Evolutionary conservation across 2,329 filamentous ascomycete genomes (phyloP), one percentile per base, ranked within the genome.

Genomic region (Calonectria fujianensis): DNA sequence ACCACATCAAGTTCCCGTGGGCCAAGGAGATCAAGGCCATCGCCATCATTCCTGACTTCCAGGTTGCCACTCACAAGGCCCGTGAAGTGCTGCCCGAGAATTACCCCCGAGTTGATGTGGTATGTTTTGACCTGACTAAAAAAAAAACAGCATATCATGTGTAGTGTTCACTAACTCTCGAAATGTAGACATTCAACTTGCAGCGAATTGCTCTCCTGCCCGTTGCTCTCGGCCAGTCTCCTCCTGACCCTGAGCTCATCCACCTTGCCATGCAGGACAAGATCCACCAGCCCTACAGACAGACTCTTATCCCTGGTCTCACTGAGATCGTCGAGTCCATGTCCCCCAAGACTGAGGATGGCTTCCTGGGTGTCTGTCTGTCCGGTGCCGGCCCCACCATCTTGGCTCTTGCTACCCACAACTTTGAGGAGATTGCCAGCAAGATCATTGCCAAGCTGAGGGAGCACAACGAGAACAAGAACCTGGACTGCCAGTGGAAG

Each of bases 201-300:
- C 97, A 98, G 87, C 92, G 97, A 78, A 95, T 98, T 84, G 96
- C 96, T 3, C 90, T 99, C 65, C 91, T 99, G 16, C 96, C 96
- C 39, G 95, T 96, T 14, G 96, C 96, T 1, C 90, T 99, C 59
- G 96, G 96, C 77, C 93, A 95, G 84, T 96, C 94, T 10, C 96
- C 97, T 13, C 96, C 96, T 2, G 94, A 98, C 83, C 94, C 97
- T 29, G 94, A 97, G 81, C 94, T 98, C 85, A 99, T 99, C 84
- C 97, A 97, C 87, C 93, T 97, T 63, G 96, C 96, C 61, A 99
- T 99, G 97, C 97, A 98, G 87, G 97, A 99, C 88, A 98, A 96
- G 86, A 92, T 99, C 75, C 97, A 99, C 87, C 97, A 99, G 86
- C 97, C 96, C 54, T 98, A 99, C 88, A 94, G 97, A 69, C 94